Conservation (phyloP, 2,329 filamentous ascomycete species). For the Microsporum audouinii region DNA sequence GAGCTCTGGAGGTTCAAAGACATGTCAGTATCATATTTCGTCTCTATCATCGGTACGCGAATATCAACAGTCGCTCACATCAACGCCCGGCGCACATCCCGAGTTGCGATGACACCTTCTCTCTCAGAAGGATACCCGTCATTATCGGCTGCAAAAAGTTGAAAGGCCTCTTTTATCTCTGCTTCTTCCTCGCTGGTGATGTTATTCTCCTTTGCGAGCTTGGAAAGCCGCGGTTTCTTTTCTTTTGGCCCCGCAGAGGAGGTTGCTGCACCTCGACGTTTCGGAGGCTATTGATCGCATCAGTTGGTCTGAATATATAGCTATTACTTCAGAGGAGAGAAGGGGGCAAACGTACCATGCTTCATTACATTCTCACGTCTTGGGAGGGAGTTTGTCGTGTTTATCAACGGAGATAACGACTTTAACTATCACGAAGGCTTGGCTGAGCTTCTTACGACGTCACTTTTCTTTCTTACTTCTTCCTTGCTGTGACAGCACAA, state of each 20-base stretch:
- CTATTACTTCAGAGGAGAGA: not conserved
- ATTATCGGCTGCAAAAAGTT: conserved; percentile 52
- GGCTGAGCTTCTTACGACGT: not conserved
- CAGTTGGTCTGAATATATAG: not conserved
- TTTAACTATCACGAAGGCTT: not conserved
- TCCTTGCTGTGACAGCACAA: no score
- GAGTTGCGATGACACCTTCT: conserved; percentile 54
- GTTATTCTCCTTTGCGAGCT: conserved; percentile 84
- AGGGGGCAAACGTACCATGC: not conserved
- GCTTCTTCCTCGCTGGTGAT: conserved; percentile 72
- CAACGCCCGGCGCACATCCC: conserved; percentile 59
- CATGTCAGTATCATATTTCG: not conserved
- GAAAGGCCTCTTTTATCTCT: conserved; percentile 84
- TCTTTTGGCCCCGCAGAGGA: conserved; percentile 23
- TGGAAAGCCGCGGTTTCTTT: conserved; percentile 54
- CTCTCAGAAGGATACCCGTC: conserved; percentile 61
- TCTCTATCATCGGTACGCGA: not conserved
- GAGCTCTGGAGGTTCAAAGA: conserved; percentile 43
- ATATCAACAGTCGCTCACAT: conserved; percentile 43
- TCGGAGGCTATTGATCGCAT: conserved; percentile 24
- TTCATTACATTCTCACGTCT: not conserved
- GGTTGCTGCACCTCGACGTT: conserved; percentile 25
- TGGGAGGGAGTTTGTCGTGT: not conserved
- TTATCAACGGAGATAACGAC: not conserved
- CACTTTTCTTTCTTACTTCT: not conserved